Evolutionary conservation across 2,329 filamentous ascomycete species (phyloP).

Genomic region (Fusarium annulatum): DNA sequence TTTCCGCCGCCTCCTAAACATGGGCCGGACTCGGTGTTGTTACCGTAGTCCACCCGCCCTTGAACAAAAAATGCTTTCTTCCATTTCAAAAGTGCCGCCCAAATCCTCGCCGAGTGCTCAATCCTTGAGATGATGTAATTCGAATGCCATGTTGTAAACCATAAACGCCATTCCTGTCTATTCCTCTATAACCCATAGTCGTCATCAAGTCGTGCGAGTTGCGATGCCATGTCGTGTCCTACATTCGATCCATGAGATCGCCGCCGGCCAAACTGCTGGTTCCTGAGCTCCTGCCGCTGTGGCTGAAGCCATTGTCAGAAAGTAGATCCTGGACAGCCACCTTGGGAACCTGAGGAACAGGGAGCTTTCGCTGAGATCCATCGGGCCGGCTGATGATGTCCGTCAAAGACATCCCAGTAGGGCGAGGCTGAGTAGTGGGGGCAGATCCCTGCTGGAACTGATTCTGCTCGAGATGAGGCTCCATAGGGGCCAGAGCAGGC

Average conservation of each 20-base stretch:
- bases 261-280: conserved; percentile 81
- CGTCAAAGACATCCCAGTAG: conserved; percentile 81
- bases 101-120: conserved; percentile 41
- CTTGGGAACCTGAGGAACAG: conserved; percentile 90
- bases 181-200: conserved; percentile 53
- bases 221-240: conserved; percentile 43
- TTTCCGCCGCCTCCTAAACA: conserved; percentile 37
- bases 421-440: conserved; percentile 62
- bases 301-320: conserved; percentile 73
- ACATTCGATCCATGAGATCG: conserved; percentile 70
- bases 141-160: conserved; percentile 44
- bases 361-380: conserved; percentile 88
- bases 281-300: conserved; percentile 81
- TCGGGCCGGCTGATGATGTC: conserved; percentile 94
- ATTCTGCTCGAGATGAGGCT: conserved; percentile 63
- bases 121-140: conserved; percentile 40
- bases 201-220: conserved; percentile 53
- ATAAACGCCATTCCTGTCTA: conserved; percentile 55
- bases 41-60: conserved; percentile 20
- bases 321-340: conserved; percentile 88
- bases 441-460: conserved; percentile 59
- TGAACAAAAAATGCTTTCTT: conserved; percentile 38
- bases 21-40: conserved; percentile 17
- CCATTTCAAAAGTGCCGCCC: conserved; percentile 43
- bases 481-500: conserved; percentile 68